A percentile compares a stretch with the other conserved stretches of the same genome.
phyloP scores from a whole-genome alignment of 2,329 filamentous ascomycete genomes.

The Fusarium annulatum region DNA sequence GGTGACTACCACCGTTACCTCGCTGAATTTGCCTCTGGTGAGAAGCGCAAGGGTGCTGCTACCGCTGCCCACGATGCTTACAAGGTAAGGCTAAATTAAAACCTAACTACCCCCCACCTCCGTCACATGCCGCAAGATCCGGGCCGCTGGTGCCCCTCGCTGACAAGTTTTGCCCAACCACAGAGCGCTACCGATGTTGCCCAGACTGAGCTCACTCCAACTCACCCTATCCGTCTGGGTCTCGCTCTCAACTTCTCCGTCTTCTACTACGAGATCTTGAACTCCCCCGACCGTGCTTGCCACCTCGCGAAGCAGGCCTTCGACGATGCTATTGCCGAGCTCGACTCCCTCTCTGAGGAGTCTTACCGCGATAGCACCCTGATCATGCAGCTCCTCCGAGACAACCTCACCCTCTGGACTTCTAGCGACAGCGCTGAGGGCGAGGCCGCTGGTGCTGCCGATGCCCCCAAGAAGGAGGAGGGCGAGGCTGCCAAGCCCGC shows the following conservation, averaged over 20 bases:
- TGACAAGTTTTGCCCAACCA: slow-evolving; percentile 87
- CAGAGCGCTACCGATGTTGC: slow-evolving; percentile 99
- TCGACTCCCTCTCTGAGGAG: slow-evolving; percentile 96
- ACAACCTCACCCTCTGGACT: slow-evolving; percentile 98
- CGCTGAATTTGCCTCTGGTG: slow-evolving; percentile 90
- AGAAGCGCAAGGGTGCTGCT: slow-evolving; percentile 90
- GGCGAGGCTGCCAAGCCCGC: slow-evolving; percentile 56
- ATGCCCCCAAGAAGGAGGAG: slow-evolving; percentile 70
- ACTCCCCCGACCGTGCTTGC: slow-evolving; percentile 97
- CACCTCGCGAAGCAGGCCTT: slow-evolving; percentile 99
- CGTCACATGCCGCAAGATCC: slow-evolving; percentile 45
- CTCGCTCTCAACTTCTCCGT: slow-evolving; percentile 99
- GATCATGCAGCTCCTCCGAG: slow-evolving; percentile 98
- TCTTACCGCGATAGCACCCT: slow-evolving; percentile 99
- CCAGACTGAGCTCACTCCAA: slow-evolving; percentile 96
- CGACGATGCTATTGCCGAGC: slow-evolving; percentile 97
- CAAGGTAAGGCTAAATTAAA: slow-evolving; percentile 74
- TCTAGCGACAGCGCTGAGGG: slow-evolving; percentile 89
- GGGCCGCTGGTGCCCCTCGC: slow-evolving; percentile 64
- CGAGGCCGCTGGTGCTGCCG: slow-evolving; percentile 71
- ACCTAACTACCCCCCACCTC: slow-evolving; percentile 22
- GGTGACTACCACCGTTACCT: slow-evolving; percentile 96
- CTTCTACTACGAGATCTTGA: slow-evolving; percentile 99
- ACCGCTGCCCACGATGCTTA: slow-evolving; percentile 93
- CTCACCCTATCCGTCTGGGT: slow-evolving; percentile 97